Conservation (phyloP, 2,329 filamentous ascomycete genomes). For the Fusarium sp. region DNA sequence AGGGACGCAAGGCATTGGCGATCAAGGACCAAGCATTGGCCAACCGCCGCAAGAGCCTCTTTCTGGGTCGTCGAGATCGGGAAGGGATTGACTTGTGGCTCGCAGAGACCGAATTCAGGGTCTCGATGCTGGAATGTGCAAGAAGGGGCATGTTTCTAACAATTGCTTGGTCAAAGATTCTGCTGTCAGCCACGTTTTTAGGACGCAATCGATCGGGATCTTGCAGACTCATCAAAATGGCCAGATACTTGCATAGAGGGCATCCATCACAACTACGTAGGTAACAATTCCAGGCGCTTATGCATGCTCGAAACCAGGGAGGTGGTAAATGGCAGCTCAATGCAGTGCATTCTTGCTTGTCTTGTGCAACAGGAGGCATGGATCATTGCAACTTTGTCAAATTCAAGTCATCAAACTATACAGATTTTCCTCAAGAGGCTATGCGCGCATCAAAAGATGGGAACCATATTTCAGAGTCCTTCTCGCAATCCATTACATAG, state of each 20-base stretch:
- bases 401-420: constrained; percentile 8
- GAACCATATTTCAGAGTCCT: constrained; percentile 46
- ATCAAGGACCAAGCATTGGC: constrained; percentile 31
- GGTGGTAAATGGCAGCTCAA: not conserved
- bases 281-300: constrained; percentile 15
- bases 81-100: constrained; percentile 30
- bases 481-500: constrained; percentile 27
- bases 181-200: constrained; percentile 1
- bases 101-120: constrained; percentile 30
- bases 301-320: not conserved
- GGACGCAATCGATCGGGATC: constrained; percentile 38
- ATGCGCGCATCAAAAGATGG: constrained; percentile 35
- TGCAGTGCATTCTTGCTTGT: not conserved
- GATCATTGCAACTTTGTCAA: not conserved
- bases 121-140: constrained; percentile 31
- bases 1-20: constrained; percentile 29
- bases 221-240: constrained; percentile 19
- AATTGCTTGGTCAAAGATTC: not conserved
- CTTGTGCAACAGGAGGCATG: not conserved
- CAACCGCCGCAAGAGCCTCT: constrained; percentile 3
- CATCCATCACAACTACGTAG: constrained; percentile 9
- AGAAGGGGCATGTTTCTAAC: constrained; percentile 15
- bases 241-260: constrained; percentile 26
- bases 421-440: constrained; percentile 1
- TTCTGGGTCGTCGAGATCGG: constrained; percentile 26